Evolutionary conservation across 1,139 yeast species (phyloP).

Genomic region (Citeromyces siamensis): DNA sequence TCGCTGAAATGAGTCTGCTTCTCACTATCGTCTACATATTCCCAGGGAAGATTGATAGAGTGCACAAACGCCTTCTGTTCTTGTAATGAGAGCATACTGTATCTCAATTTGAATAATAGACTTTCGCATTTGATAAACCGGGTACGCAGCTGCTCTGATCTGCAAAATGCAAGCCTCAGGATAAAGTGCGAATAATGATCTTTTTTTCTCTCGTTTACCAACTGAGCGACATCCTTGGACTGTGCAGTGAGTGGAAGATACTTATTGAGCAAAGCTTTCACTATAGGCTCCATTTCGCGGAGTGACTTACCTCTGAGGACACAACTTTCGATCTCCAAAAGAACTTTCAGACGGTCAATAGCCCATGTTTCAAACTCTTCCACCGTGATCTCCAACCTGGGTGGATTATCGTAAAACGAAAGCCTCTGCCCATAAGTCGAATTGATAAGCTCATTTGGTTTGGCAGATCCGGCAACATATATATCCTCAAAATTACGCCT

Average conservation of each 20-base stretch:
- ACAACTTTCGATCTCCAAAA: conserved; percentile 76
- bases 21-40: conserved; percentile 53
- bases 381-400: conserved; percentile 71
- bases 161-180: conserved; percentile 77
- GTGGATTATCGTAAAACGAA: conserved; percentile 64
- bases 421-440: conserved; percentile 36
- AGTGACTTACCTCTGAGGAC: conserved; percentile 49
- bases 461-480: conserved; percentile 5
- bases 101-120: conserved; percentile 62
- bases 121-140: conserved; percentile 74
- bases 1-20: conserved; percentile 34
- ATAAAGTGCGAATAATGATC: conserved; percentile 92
- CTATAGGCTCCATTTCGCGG: conserved; percentile 50
- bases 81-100: conserved; percentile 43
- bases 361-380: conserved; percentile 97
- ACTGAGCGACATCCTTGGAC: conserved; percentile 15
- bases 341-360: conserved; percentile 72
- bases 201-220: conserved; percentile 51
- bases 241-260: conserved; percentile 46
- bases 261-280: conserved; percentile 56
- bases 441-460: conserved; percentile 15
- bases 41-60: conserved; percentile 56
- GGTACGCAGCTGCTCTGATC: conserved; percentile 74
- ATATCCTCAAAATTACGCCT: conserved; percentile 52
- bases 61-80: conserved; percentile 61